Percentiles rank a stretch among this genome's conserved stretches.
Evolutionary conservation across 2,329 filamentous ascomycete genomes (phyloP).

Genomic region (Neoarthrinium moseri): DNA sequence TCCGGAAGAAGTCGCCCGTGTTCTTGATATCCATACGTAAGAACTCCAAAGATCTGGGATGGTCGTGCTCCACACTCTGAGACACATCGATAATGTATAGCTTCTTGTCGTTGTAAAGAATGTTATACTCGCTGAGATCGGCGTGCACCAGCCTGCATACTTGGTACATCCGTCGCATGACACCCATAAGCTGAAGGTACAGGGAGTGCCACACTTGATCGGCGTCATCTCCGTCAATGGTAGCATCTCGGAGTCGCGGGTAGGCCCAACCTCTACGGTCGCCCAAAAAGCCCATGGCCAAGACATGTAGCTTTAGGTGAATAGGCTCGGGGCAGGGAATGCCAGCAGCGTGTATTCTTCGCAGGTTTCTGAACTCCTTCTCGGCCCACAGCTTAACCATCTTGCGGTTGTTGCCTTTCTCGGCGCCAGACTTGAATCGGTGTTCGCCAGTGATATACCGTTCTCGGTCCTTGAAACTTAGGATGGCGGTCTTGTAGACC

Average conservation of each 20-base stretch:
- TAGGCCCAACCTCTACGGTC: constrained; percentile 85
- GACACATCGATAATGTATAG: constrained; percentile 97
- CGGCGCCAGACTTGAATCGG: constrained; percentile 85
- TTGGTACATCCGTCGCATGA: constrained; percentile 94
- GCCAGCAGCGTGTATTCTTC: constrained; percentile 76
- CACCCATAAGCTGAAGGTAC: constrained; percentile 79
- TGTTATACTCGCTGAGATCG: constrained; percentile 97
- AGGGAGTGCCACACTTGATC: constrained; percentile 73
- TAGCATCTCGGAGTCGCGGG: constrained; percentile 84
- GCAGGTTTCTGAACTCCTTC: constrained; percentile 94
- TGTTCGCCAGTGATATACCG: constrained; percentile 95
- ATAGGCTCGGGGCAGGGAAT: constrained; percentile 91
- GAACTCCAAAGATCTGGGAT: constrained; percentile 89
- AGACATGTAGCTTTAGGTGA: constrained; percentile 85
- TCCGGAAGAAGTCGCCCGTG: constrained; percentile 85
- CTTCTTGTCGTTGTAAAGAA: constrained; percentile 79
- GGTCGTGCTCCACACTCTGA: constrained; percentile 95
- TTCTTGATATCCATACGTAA: constrained; percentile 99
- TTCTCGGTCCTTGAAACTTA: constrained; percentile 97
- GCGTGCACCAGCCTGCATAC: constrained; percentile 90
- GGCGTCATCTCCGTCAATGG: constrained; percentile 65
- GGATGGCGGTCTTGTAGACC: constrained; percentile 97
- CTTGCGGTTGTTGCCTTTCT: constrained; percentile 90
- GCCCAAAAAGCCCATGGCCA: constrained; percentile 93
- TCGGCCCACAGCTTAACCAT: constrained; percentile 99